Percentiles rank a stretch among this genome's conserved stretches.
Evolutionary conservation across 2,329 filamentous ascomycete species (phyloP).

Genomic region (Talaromyces sp.): DNA sequence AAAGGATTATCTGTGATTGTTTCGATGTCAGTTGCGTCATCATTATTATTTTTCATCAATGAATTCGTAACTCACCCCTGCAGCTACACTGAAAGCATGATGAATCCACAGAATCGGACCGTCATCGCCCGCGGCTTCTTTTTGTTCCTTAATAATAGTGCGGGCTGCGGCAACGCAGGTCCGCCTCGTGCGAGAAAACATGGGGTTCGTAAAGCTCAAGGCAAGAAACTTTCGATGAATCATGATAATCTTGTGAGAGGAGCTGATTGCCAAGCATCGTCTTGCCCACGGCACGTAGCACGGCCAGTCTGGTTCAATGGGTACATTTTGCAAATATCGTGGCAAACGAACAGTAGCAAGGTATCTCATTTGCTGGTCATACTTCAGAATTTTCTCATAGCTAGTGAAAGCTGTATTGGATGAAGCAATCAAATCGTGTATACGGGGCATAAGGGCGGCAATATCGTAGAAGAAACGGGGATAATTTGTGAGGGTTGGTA

Average conservation of each 20-base stretch:
- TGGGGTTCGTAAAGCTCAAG: constrained; percentile 31
- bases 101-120: constrained; percentile 6
- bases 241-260: constrained; percentile 18
- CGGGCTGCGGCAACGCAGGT: constrained; percentile 31
- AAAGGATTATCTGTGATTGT: constrained; percentile 4
- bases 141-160: constrained; percentile 23
- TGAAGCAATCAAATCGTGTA: constrained; percentile 31
- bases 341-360: constrained; percentile 1
- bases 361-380: constrained; percentile 20
- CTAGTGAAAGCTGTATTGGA: constrained; percentile 27
- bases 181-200: constrained; percentile 35
- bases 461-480: constrained; percentile 4
- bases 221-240: constrained; percentile 35
- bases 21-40: not conserved
- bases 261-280: not conserved
- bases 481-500: constrained; percentile 4
- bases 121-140: not conserved
- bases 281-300: not conserved
- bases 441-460: constrained; percentile 22
- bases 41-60: not conserved
- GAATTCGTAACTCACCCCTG: not conserved
- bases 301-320: constrained; percentile 25
- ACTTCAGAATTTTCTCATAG: constrained; percentile 32
- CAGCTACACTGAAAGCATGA: constrained; percentile 8
- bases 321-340: constrained; percentile 4